Percentiles rank a stretch among this genome's conserved stretches.
These are phyloP conservation scores for Aureobasidium namibiae DNA, from an alignment of 2,329 filamentous ascomycete species.

Conservation along the genomic window DNA sequence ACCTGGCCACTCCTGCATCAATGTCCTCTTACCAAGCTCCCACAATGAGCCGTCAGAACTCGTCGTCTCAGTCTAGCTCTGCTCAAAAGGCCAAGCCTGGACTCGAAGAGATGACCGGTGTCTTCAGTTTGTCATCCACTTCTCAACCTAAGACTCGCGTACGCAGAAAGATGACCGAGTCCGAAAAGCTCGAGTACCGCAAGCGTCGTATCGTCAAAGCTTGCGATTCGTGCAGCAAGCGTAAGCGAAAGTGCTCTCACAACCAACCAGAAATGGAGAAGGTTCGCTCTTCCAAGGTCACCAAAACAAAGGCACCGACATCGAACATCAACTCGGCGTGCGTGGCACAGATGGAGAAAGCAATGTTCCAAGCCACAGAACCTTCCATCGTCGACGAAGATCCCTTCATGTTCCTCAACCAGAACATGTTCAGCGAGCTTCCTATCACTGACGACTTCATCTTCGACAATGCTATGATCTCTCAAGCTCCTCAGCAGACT, in stretches of 20 bases:
- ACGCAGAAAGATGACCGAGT: conserved; percentile 30
- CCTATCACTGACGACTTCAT: conserved; percentile 19
- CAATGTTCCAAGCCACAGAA: neutral
- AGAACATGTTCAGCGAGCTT: conserved; percentile 2
- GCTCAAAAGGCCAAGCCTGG: conserved; percentile 15
- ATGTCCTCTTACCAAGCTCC: conserved; percentile 18
- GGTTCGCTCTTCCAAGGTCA: conserved; percentile 17
- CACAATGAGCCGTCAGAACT: conserved; percentile 10
- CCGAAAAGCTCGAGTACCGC: conserved; percentile 30
- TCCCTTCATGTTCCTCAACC: conserved; percentile 9
- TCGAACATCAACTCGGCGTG: neutral
- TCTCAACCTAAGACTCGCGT: conserved; percentile 27
- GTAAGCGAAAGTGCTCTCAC: conserved; percentile 26
- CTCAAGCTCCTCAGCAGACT: neutral
- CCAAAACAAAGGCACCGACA: neutral
- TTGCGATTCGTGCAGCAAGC: conserved; percentile 28
- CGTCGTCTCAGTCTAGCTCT: neutral
- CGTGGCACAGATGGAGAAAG: neutral
- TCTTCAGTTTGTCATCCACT: conserved; percentile 28
- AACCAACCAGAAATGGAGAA: conserved; percentile 22
- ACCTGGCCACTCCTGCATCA: conserved; percentile 23
- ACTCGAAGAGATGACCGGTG: conserved; percentile 30
- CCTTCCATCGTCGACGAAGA: conserved; percentile 1
- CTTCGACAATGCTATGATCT: conserved; percentile 15
- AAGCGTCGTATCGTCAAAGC: conserved; percentile 30